A percentile compares a stretch with the other conserved stretches of the same genome.
phyloP scores from a whole-genome alignment of 331 rosid genomes.

The Pyracantha coccinea region DNA sequence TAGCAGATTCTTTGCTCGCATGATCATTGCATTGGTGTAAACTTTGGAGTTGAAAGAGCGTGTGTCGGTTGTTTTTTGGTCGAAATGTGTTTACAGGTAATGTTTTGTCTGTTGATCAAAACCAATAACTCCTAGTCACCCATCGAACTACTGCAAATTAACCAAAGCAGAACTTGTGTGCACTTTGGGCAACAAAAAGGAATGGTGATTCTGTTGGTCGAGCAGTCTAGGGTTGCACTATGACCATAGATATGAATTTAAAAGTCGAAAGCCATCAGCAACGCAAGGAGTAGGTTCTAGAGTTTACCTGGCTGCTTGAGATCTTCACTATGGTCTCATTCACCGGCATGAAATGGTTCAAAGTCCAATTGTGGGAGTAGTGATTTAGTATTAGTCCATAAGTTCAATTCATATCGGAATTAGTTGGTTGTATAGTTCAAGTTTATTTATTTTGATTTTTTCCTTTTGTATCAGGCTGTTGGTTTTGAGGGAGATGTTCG shows the following conservation, averaged over 20 bases:
- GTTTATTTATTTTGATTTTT: not conserved
- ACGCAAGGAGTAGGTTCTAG: not conserved
- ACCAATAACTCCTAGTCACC: too few species aligned
- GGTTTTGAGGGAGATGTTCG: conserved; percentile 89
- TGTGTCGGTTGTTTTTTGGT: not conserved
- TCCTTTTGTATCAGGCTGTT: conserved; percentile 38
- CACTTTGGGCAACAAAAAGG: not conserved
- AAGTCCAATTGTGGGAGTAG: not conserved
- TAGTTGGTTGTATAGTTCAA: not conserved
- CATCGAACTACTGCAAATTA: not conserved
- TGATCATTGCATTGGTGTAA: not conserved
- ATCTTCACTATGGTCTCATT: not conserved
- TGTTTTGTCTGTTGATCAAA: not conserved
- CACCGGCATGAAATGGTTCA: not conserved
- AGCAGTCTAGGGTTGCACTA: not conserved
- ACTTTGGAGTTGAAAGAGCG: not conserved
- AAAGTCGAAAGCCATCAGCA: not conserved
- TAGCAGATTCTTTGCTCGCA: not conserved
- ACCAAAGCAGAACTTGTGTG: not conserved
- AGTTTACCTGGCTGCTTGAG: not conserved
- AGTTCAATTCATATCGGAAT: not conserved
- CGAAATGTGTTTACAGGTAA: not conserved
- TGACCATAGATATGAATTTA: not conserved
- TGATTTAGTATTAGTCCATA: not conserved
- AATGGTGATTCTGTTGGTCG: not conserved